Evolutionary conservation across 106 monocot genomes (phyloP).

Genomic region (Apostasia shenzhenica): DNA sequence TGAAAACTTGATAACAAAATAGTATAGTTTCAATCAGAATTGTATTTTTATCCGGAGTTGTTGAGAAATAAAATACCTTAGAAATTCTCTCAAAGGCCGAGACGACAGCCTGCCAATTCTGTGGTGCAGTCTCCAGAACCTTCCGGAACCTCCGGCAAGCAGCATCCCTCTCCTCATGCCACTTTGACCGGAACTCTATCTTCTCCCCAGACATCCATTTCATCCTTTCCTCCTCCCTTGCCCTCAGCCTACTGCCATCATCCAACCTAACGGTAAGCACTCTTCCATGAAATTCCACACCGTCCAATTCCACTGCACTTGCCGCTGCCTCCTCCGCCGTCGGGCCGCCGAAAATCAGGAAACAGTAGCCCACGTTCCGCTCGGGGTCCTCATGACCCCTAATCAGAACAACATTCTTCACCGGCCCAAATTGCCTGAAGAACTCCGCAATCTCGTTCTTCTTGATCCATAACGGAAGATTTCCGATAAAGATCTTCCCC

Average conservation of each 20-base stretch:
- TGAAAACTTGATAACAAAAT: too few relatives aligned
- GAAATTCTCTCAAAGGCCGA: slow-evolving; percentile 71
- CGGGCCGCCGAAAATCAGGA: slow-evolving; percentile 77
- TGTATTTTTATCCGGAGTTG: not conserved
- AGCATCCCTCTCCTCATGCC: slow-evolving; percentile 81
- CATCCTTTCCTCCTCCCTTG: slow-evolving; percentile 48
- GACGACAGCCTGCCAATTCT: slow-evolving; percentile 87
- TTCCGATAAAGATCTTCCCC: slow-evolving; percentile 84
- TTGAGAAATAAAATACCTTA: slow-evolving; percentile 39
- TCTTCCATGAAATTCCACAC: slow-evolving; percentile 79
- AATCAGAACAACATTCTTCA: slow-evolving; percentile 78
- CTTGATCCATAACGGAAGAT: slow-evolving; percentile 84
- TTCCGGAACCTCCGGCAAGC: slow-evolving; percentile 44
- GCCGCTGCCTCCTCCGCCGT: slow-evolving; percentile 58
- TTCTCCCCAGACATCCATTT: slow-evolving; percentile 43
- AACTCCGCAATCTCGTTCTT: slow-evolving; percentile 83
- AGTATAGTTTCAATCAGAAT: not conserved
- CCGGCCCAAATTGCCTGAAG: slow-evolving; percentile 88
- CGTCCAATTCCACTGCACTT: slow-evolving; percentile 75
- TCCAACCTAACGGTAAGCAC: slow-evolving; percentile 73
- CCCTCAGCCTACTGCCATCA: slow-evolving; percentile 65
- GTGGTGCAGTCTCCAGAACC: slow-evolving; percentile 61
- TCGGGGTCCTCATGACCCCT: slow-evolving; percentile 76
- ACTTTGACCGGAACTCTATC: slow-evolving; percentile 53
- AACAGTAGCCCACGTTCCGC: slow-evolving; percentile 88